Percentiles rank a stretch among this genome's conserved stretches.
phyloP scores from a whole-genome alignment of 192 early-diverging fungal species.

The Rhizophagus prolifer region DNA sequence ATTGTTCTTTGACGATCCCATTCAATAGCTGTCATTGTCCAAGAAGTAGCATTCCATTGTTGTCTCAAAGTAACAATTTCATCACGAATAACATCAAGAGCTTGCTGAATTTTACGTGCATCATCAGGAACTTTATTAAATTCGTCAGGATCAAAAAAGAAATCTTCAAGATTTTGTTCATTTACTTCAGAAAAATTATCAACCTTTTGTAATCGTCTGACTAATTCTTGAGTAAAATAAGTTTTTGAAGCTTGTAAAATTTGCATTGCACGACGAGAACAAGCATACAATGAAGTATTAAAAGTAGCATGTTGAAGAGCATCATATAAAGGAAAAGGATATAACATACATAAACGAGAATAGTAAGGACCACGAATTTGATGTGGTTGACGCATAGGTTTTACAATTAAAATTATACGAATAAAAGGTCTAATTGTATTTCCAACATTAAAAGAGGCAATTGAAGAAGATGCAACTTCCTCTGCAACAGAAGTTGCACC shows the following conservation, averaged over 20 bases:
- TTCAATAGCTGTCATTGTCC: conserved; percentile 31
- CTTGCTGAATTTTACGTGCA: conserved; percentile 20
- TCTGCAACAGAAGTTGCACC: conserved; percentile 23
- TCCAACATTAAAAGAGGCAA: background rate
- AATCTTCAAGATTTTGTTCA: conserved; percentile 30
- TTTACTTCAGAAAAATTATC: conserved; percentile 27
- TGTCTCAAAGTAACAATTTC: conserved; percentile 24
- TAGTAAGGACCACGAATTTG: conserved; percentile 19
- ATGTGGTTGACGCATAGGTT: conserved; percentile 31
- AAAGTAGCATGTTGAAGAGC: conserved; percentile 30
- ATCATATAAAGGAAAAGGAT: conserved; percentile 29
- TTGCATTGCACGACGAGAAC: conserved; percentile 32
- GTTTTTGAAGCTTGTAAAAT: conserved; percentile 23
- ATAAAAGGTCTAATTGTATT: conserved; percentile 30
- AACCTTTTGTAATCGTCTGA: conserved; percentile 8
- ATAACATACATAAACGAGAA: conserved; percentile 19
- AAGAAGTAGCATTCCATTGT: conserved; percentile 30
- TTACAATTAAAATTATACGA: conserved; percentile 26
- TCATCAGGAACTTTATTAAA: conserved; percentile 25
- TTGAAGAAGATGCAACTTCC: background rate
- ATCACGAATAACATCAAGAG: conserved; percentile 20
- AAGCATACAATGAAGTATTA: conserved; percentile 27
- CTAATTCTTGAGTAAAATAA: conserved; percentile 25
- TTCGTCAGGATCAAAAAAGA: conserved; percentile 28
- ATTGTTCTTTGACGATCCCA: conserved; percentile 34